Evolutionary conservation across 805 yeast species (phyloP).

Genomic region (Candida nonsorbophila): DNA sequence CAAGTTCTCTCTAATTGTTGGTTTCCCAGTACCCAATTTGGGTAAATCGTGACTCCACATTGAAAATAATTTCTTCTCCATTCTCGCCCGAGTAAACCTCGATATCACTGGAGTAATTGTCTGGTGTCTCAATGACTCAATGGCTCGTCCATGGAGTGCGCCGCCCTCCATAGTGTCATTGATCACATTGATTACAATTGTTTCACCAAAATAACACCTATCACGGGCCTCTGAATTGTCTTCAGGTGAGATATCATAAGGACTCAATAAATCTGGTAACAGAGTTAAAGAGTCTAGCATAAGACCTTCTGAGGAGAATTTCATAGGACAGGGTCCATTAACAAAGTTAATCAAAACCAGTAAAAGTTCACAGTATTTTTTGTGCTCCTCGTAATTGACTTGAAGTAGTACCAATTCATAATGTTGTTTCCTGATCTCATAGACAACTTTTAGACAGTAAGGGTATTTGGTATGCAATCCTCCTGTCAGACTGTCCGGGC

Average conservation of each 20-base stretch:
- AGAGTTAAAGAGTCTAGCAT: constrained; percentile 4
- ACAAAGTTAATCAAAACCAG: constrained; percentile 15
- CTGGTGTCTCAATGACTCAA: no score
- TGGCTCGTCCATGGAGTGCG: no score
- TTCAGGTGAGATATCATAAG: constrained; percentile 13
- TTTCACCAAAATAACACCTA: neutral
- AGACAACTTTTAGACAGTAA: constrained; percentile 36
- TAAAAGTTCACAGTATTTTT: constrained; percentile 35
- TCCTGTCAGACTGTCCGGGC: constrained; percentile 17
- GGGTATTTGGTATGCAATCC: constrained; percentile 27
- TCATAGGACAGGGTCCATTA: constrained; percentile 20
- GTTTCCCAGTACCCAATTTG: no score
- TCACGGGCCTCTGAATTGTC: no score
- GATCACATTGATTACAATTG: neutral
- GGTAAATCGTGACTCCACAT: no score
- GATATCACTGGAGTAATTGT: no score
- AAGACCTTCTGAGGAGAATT: constrained; percentile 8
- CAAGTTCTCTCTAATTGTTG: no score
- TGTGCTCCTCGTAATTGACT: constrained; percentile 24
- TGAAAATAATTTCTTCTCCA: no score
- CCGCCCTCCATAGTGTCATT: no score
- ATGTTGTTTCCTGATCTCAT: constrained; percentile 37
- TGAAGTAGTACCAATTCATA: constrained; percentile 42
- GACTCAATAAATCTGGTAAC: constrained; percentile 12
- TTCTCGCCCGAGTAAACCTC: no score